Conservation (phyloP, 768 basidiomycete species). For the Boletus rex-veris region DNA sequence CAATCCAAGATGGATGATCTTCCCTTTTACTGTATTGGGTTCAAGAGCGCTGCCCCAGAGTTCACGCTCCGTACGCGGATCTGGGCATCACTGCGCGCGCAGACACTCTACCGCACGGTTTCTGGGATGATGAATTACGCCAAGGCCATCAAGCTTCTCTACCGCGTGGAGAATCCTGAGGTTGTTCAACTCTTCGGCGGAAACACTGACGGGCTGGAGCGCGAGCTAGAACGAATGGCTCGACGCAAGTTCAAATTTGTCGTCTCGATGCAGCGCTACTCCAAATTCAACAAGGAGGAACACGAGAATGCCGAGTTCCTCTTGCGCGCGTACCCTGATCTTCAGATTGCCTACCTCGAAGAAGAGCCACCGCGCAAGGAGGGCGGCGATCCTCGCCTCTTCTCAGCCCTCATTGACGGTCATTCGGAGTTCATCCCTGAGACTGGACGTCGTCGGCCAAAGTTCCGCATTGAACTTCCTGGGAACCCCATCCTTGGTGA, state of each 20-base stretch:
- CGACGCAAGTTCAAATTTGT: conserved; percentile 98
- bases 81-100: conserved; percentile 98
- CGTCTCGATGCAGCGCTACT: conserved; percentile 98
- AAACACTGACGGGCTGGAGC: conserved; percentile 94
- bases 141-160: conserved; percentile 99
- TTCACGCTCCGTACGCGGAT: conserved; percentile 98
- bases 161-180: conserved; percentile 99
- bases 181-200: conserved; percentile 97
- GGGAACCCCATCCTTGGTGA: conserved; percentile 99
- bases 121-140: conserved; percentile 99
- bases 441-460: conserved; percentile 84
- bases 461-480: conserved; percentile 97
- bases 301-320: conserved; percentile 98
- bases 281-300: conserved; percentile 99
- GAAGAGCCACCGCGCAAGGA: conserved; percentile 93
- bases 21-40: conserved; percentile 97
- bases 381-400: conserved; percentile 91
- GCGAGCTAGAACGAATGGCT: conserved; percentile 96
- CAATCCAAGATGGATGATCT: conserved; percentile 85
- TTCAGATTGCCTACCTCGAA: conserved; percentile 98
- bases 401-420: conserved; percentile 95
- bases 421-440: conserved; percentile 94
- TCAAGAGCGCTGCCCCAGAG: conserved; percentile 98
- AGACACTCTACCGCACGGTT: conserved; percentile 97
- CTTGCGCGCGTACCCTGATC: conserved; percentile 94